These are phyloP conservation scores for Mucor ambiguus DNA, from an alignment of 371 early-diverging fungal genomes.

Conservation along the genomic window DNA sequence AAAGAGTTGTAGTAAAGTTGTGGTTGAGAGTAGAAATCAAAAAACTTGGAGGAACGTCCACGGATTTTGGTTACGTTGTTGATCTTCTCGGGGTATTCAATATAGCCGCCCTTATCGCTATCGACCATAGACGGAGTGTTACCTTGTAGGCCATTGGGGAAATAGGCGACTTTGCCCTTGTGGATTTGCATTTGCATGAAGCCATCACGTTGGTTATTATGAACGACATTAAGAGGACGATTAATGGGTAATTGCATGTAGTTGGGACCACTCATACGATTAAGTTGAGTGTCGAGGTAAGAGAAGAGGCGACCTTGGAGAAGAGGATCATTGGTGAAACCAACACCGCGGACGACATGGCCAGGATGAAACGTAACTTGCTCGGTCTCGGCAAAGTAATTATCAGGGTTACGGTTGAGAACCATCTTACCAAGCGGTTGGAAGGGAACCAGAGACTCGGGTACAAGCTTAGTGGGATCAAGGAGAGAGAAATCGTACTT, in stretches of 20 bases:
- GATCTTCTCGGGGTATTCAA: slow-evolving; percentile 37
- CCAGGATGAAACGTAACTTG: slow-evolving; percentile 50
- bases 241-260: slow-evolving; percentile 60
- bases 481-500: slow-evolving; percentile 54
- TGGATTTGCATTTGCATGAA: slow-evolving; percentile 30
- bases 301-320: slow-evolving; percentile 59
- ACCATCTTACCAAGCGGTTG: slow-evolving; percentile 50
- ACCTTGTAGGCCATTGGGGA: slow-evolving; percentile 32
- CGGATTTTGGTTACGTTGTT: slow-evolving; percentile 28
- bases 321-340: slow-evolving; percentile 52
- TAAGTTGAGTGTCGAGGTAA: slow-evolving; percentile 58
- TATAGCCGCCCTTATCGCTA: slow-evolving; percentile 32
- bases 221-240: slow-evolving; percentile 38
- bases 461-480: slow-evolving; percentile 61
- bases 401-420: slow-evolving; percentile 54
- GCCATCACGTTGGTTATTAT: slow-evolving; percentile 61
- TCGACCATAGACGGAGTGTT: slow-evolving; percentile 34
- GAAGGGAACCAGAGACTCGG: slow-evolving; percentile 53
- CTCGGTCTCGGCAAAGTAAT: slow-evolving; percentile 62
- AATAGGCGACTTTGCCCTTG: slow-evolving; percentile 37
- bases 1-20: slow-evolving; percentile 49
- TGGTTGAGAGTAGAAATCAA: slow-evolving; percentile 50
- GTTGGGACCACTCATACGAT: slow-evolving; percentile 53
- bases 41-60: slow-evolving; percentile 33
- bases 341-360: slow-evolving; percentile 54